Percentiles rank a stretch among this genome's conserved stretches.
Evolutionary conservation across 2,329 filamentous ascomycete genomes (phyloP).

Genomic region (Fusarium nygamai): DNA sequence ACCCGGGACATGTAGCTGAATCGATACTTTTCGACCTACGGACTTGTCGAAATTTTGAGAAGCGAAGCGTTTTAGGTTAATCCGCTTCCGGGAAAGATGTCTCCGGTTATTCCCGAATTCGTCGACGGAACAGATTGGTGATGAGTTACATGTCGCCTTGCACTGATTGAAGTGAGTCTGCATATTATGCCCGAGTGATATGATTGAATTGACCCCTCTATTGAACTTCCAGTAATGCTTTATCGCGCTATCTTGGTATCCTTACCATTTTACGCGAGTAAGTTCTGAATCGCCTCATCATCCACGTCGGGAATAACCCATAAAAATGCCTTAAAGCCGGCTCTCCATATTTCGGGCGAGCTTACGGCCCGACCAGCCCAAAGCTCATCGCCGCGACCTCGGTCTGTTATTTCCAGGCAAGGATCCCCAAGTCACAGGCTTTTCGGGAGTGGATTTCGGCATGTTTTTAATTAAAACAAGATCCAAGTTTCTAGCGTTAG

Average conservation of each 20-base stretch:
- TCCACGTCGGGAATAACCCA: not conserved
- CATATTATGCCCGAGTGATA: rapidly evolving
- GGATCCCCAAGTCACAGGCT: slow-evolving; percentile 10
- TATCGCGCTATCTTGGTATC: not conserved
- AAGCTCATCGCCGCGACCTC: not conserved
- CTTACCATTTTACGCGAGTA: not conserved
- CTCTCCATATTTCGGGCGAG: not conserved
- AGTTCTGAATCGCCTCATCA: too few relatives aligned
- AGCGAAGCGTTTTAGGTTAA: not conserved
- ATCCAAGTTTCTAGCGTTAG: slow-evolving; percentile 1
- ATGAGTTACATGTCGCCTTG: not conserved
- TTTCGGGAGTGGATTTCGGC: not conserved
- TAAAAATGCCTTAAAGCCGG: rapidly evolving
- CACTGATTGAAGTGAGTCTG: not conserved
- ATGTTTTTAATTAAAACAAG: slow-evolving; percentile 13
- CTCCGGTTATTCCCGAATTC: not conserved
- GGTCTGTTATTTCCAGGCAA: not conserved
- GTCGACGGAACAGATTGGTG: not conserved
- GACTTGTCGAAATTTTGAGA: not conserved
- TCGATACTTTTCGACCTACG: not conserved
- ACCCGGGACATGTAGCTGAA: not conserved
- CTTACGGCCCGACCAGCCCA: not conserved
- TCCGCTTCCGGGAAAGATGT: rapidly evolving
- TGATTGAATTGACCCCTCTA: rapidly evolving
- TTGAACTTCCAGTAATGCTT: not conserved